These are phyloP conservation scores for Golubevia sp. DNA, from an alignment of 1,284 basidiomycete genomes.

Conservation along the genomic window DNA sequence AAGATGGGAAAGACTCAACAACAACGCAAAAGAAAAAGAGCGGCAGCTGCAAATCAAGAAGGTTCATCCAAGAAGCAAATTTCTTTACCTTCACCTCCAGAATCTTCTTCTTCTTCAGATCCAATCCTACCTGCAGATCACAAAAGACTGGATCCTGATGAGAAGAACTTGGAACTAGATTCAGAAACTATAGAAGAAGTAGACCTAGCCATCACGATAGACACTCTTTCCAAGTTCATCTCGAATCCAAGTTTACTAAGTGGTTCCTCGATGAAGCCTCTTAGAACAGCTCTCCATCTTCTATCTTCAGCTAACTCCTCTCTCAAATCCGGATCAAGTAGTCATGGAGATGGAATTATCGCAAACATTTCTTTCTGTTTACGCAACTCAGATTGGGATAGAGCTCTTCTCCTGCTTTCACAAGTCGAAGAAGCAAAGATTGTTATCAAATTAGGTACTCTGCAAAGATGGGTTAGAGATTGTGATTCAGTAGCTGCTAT, in stretches of 20 bases:
- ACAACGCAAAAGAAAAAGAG: no score
- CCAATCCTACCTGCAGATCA: not conserved
- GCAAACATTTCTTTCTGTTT: not conserved
- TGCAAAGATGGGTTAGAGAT: conserved; percentile 4
- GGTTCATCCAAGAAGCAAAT: not conserved
- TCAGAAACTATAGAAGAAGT: conserved; percentile 3
- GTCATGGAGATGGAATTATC: conserved; percentile 3
- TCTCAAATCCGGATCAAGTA: not conserved
- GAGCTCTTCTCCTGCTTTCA: conserved; percentile 1
- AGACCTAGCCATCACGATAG: conserved; percentile 6
- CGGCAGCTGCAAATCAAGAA: not conserved
- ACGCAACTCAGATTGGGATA: conserved; percentile 2
- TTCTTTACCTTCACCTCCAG: not conserved
- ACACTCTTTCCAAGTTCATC: conserved; percentile 4
- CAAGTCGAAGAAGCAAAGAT: conserved; percentile 1
- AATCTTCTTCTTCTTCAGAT: not conserved
- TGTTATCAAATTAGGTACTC: conserved; percentile 3
- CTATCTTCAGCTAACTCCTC: not conserved
- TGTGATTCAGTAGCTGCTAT: conserved; percentile 4
- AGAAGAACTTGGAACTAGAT: not conserved
- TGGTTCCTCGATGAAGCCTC: conserved; percentile 4
- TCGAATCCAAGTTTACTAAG: conserved; percentile 1
- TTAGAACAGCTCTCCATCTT: conserved; percentile 3
- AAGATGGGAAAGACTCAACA: no score
- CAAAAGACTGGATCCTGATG: not conserved